A percentile compares a stretch with the other conserved stretches of the same genome.
phyloP scores from a whole-genome alignment of 73 alveolate genomes.

The Urostyla sp. region DNA sequence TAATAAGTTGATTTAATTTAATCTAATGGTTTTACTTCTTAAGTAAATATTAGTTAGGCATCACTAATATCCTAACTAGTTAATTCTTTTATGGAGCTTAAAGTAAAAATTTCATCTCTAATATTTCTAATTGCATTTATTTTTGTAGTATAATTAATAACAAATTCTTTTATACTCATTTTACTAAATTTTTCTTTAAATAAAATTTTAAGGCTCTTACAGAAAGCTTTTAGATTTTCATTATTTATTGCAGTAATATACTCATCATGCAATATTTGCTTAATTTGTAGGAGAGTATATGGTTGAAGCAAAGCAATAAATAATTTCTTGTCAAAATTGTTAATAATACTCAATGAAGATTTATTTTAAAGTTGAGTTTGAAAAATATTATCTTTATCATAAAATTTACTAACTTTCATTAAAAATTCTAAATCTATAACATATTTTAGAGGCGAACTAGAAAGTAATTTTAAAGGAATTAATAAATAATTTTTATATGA shows the following conservation, averaged over 20 bases:
- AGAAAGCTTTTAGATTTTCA: background rate
- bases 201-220: background rate
- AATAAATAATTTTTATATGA: conserved; percentile 11
- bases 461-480: background rate
- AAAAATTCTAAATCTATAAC: background rate
- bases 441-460: background rate
- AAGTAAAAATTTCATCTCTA: conserved; percentile 49
- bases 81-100: background rate
- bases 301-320: conserved; percentile 3
- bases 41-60: background rate
- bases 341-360: background rate
- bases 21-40: conserved; percentile 14
- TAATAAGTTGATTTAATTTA: conserved; percentile 8
- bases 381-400: no score
- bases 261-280: background rate
- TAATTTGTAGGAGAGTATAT: background rate
- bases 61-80: background rate
- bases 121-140: conserved; percentile 3
- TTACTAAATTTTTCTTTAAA: conserved; percentile 20
- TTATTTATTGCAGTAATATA: background rate
- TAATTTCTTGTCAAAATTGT: background rate
- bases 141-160: background rate
- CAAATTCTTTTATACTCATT: background rate
- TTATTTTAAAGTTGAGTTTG: background rate
- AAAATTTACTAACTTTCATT: no score